A percentile compares a stretch with the other conserved stretches of the same genome.
Conservation (phyloP, 1,284 basidiomycete genomes). For the Rugosomyces carneus region DNA sequence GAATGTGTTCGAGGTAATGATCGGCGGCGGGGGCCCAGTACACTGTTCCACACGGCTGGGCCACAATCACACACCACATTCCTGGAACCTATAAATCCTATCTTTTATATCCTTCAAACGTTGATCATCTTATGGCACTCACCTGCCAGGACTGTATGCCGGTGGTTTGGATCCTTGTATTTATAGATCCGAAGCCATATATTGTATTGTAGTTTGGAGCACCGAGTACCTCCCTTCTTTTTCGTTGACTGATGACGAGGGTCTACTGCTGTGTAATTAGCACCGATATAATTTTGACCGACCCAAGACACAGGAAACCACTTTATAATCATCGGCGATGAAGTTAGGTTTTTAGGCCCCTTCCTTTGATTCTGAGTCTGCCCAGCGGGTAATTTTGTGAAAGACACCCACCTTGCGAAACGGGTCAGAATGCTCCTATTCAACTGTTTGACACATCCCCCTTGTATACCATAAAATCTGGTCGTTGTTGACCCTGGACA, state of each 20-base stretch:
- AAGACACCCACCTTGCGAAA: not conserved
- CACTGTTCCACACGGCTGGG: slow-evolving; percentile 4
- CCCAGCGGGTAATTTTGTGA: not conserved
- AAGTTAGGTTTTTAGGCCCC: not conserved
- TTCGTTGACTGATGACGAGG: not conserved
- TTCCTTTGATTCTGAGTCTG: not conserved
- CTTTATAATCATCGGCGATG: not conserved
- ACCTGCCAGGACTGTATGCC: not conserved
- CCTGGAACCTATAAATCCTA: slow-evolving; percentile 1
- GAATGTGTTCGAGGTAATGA: slow-evolving; percentile 1
- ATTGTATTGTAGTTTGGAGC: not conserved
- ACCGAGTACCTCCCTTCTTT: not conserved
- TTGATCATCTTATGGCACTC: slow-evolving; percentile 2
- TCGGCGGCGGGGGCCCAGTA: not conserved
- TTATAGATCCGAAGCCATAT: not conserved
- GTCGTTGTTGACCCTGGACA: slow-evolving; percentile 2
- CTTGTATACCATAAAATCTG: not conserved
- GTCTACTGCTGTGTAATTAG: not conserved
- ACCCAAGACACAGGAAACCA: not conserved
- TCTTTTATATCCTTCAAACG: not conserved
- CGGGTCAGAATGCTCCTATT: not conserved
- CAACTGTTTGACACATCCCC: not conserved
- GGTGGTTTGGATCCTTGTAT: not conserved
- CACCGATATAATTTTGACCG: not conserved
- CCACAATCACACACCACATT: slow-evolving; percentile 2